A percentile compares a stretch with the other conserved stretches of the same genome.
These are phyloP conservation scores for Cucurbita moschata DNA, from an alignment of 306 rosid genomes.

Conservation along the genomic window DNA sequence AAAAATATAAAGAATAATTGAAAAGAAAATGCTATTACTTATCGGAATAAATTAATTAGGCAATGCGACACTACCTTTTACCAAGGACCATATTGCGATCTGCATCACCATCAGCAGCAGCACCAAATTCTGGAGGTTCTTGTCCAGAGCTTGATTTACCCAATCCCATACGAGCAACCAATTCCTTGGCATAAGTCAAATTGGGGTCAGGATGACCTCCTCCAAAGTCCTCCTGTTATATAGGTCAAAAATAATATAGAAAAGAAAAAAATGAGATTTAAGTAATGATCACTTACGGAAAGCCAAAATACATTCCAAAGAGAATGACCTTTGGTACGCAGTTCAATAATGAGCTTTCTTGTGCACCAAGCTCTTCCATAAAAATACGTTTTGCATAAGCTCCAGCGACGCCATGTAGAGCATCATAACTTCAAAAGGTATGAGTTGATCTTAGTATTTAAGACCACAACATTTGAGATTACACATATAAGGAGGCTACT, in stretches of 20 bases:
- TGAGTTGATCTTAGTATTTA: not conserved
- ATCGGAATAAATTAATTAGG: not conserved
- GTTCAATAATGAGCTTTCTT: conserved; percentile 80
- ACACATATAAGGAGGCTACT: not conserved
- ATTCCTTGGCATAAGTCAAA: conserved; percentile 93
- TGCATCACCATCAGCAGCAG: conserved; percentile 99
- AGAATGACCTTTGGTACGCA: conserved; percentile 72
- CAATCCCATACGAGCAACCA: conserved; percentile 88
- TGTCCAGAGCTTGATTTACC: conserved; percentile 54
- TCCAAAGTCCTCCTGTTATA: conserved; percentile 84
- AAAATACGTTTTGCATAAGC: conserved; percentile 89
- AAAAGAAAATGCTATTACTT: not conserved
- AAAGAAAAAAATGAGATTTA: not conserved
- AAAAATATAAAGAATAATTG: not conserved
- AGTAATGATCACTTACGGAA: not conserved
- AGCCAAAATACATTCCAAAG: not conserved
- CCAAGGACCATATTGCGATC: conserved; percentile 99
- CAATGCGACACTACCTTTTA: conserved; percentile 45
- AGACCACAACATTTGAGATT: not conserved
- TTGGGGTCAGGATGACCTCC: conserved; percentile 99
- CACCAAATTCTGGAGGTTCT: conserved; percentile 97
- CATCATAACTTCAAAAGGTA: conserved; percentile 48
- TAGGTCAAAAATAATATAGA: not conserved
- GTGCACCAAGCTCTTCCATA: conserved; percentile 97
- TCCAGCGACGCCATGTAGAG: conserved; percentile 89